Conservation (phyloP, 2,329 filamentous ascomycete genomes). For the Tolypocladium guangdongense region DNA sequence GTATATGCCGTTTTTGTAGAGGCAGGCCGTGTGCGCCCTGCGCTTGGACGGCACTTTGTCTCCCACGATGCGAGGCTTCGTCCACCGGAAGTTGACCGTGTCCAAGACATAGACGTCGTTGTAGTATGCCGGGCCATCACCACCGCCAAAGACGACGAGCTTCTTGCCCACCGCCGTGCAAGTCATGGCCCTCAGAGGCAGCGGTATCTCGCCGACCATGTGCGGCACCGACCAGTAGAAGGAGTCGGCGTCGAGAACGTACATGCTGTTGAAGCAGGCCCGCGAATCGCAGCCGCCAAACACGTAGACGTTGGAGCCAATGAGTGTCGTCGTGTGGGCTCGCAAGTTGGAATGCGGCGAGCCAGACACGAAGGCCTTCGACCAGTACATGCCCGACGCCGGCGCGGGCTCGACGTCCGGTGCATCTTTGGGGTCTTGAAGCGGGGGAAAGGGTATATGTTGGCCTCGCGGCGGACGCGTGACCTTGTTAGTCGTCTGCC, state of each 20-base stretch:
- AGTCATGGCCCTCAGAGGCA: slow-evolving; percentile 59
- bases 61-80: slow-evolving; percentile 47
- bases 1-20: slow-evolving; percentile 61
- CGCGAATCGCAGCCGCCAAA: slow-evolving; percentile 59
- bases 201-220: slow-evolving; percentile 53
- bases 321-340: slow-evolving; percentile 55
- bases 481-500: slow-evolving; percentile 4
- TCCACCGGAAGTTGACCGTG: slow-evolving; percentile 58
- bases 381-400: slow-evolving; percentile 65
- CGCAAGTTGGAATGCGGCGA: slow-evolving; percentile 48
- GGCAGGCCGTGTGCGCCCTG: slow-evolving; percentile 58
- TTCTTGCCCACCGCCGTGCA: slow-evolving; percentile 62
- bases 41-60: slow-evolving; percentile 49
- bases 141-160: slow-evolving; percentile 58
- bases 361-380: slow-evolving; percentile 52
- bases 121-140: slow-evolving; percentile 60
- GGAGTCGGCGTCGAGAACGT: slow-evolving; percentile 58
- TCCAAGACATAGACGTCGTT: slow-evolving; percentile 65
- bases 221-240: slow-evolving; percentile 59
- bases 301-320: slow-evolving; percentile 56
- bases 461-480: slow-evolving; percentile 23
- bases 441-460: slow-evolving; percentile 42
- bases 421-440: slow-evolving; percentile 43
- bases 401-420: slow-evolving; percentile 52
- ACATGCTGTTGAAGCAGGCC: slow-evolving; percentile 58